These are phyloP conservation scores for Cyanidioschyzon merolae DNA, from an alignment of 23 red algal species.

Conservation along the genomic window DNA sequence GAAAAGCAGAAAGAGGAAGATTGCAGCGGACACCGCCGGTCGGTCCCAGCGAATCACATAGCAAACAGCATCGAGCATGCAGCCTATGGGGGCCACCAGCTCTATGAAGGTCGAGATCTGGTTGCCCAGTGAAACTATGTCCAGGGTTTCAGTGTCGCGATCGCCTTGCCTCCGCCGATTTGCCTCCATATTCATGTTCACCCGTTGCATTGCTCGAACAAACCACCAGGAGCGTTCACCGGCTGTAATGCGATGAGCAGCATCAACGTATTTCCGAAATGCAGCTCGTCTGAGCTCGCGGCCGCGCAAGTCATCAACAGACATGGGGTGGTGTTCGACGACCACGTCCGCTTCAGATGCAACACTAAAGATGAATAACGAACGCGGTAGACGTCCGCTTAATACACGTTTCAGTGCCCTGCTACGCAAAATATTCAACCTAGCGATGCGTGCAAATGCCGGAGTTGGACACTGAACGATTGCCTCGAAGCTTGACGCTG, in stretches of 20 bases:
- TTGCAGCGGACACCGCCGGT: neutral
- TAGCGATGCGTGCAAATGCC: constrained; percentile 47
- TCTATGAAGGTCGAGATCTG: constrained; percentile 47
- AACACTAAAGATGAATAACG: constrained; percentile 40
- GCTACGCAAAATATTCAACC: constrained; percentile 51
- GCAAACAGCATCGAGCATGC: constrained; percentile 20
- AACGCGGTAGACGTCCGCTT: constrained; percentile 17
- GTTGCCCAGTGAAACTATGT: constrained; percentile 36
- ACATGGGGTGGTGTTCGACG: neutral
- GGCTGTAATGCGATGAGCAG: constrained; percentile 33
- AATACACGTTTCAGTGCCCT: constrained; percentile 35
- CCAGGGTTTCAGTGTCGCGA: constrained; percentile 57
- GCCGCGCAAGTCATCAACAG: neutral
- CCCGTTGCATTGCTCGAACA: constrained; percentile 38
- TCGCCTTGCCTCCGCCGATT: constrained; percentile 41
- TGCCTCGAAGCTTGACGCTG: neutral
- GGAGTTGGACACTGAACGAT: constrained; percentile 32
- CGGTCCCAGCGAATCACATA: constrained; percentile 46
- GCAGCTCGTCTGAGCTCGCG: neutral
- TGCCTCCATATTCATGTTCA: constrained; percentile 61
- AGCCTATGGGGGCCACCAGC: constrained; percentile 40
- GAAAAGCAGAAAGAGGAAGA: neutral
- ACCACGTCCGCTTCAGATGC: constrained; percentile 12
- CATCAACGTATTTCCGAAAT: constrained; percentile 47
- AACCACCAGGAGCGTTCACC: constrained; percentile 43